Evolutionary conservation across 140 eudicot species (phyloP).

Genomic region (Bidens hawaiensis): DNA sequence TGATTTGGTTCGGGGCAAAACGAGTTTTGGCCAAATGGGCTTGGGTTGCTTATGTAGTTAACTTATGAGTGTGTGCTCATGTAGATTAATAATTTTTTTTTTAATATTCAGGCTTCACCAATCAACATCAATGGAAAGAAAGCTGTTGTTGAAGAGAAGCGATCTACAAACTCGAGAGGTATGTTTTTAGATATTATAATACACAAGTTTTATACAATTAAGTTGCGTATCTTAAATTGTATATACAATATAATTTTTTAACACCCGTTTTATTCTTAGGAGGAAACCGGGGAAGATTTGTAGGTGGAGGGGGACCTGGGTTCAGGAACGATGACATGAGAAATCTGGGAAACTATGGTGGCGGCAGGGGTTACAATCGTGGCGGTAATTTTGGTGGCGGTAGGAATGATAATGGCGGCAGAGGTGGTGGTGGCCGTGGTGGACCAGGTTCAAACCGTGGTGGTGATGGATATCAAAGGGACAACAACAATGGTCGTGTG

Average conservation of each 20-base stretch:
- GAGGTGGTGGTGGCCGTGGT: slow-evolving; percentile 49
- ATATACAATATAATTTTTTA: no score
- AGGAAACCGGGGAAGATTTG: slow-evolving; percentile 51
- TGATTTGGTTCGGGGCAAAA: no score
- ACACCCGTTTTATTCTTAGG: background rate
- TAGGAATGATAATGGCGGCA: slow-evolving; percentile 47
- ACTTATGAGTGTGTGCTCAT: no score
- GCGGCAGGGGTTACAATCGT: slow-evolving; percentile 48
- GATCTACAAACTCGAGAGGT: slow-evolving; percentile 74
- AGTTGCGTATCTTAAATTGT: no score
- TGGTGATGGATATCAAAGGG: slow-evolving; percentile 56
- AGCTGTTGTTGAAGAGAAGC: slow-evolving; percentile 77
- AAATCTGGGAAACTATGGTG: slow-evolving; percentile 67
- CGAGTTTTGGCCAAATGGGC: no score
- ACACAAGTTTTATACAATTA: no score
- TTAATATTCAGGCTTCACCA: slow-evolving; percentile 73
- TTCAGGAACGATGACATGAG: slow-evolving; percentile 58
- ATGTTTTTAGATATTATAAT: slow-evolving; percentile 18
- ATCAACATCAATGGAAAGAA: slow-evolving; percentile 48
- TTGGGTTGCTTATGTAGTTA: no score
- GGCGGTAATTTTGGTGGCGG: slow-evolving; percentile 50
- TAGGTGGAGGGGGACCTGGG: slow-evolving; percentile 61
- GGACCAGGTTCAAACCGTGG: slow-evolving; percentile 37
- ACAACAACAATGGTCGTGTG: slow-evolving; percentile 38
- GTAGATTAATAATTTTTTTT: no score